phyloP scores from a whole-genome alignment of 148 eudicot genomes.

The Cornus kousa region DNA sequence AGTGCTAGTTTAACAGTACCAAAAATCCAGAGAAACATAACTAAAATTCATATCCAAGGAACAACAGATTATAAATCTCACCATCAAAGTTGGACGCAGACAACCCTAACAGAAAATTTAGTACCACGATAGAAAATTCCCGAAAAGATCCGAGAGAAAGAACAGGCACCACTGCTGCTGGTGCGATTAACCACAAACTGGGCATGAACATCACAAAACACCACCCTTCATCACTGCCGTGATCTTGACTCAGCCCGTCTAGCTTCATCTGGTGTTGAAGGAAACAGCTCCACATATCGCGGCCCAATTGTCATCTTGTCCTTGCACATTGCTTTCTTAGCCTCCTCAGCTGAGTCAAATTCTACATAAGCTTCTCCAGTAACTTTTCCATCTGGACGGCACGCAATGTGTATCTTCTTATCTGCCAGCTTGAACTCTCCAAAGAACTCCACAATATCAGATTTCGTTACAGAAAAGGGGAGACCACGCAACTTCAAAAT shows the following conservation, averaged over 20 bases:
- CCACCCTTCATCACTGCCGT: constrained; percentile 29
- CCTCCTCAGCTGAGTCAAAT: constrained; percentile 71
- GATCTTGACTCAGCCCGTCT: constrained; percentile 73
- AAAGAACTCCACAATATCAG: constrained; percentile 61
- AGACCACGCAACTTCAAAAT: constrained; percentile 76
- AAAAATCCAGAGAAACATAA: too few relatives aligned
- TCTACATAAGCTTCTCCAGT: constrained; percentile 94
- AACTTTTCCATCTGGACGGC: constrained; percentile 75
- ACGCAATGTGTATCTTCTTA: constrained; percentile 61
- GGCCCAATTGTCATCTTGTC: constrained; percentile 81
- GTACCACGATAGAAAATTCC: neutral
- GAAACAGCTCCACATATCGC: constrained; percentile 83
- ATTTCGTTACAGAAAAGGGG: constrained; percentile 66
- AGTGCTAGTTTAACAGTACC: too few relatives aligned
- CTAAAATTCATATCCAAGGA: neutral
- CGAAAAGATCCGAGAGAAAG: constrained; percentile 1
- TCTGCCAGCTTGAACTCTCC: constrained; percentile 50
- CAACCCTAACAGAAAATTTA: neutral
- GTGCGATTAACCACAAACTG: neutral
- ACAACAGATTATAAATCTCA: constrained; percentile 6
- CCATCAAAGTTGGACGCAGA: neutral
- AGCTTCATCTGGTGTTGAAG: constrained; percentile 70
- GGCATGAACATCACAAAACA: neutral
- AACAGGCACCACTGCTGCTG: neutral
- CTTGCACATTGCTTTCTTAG: constrained; percentile 86